Percentiles rank a stretch among this genome's conserved stretches.
Conservation (phyloP, 345 rosid species). For the Acer negundo region DNA sequence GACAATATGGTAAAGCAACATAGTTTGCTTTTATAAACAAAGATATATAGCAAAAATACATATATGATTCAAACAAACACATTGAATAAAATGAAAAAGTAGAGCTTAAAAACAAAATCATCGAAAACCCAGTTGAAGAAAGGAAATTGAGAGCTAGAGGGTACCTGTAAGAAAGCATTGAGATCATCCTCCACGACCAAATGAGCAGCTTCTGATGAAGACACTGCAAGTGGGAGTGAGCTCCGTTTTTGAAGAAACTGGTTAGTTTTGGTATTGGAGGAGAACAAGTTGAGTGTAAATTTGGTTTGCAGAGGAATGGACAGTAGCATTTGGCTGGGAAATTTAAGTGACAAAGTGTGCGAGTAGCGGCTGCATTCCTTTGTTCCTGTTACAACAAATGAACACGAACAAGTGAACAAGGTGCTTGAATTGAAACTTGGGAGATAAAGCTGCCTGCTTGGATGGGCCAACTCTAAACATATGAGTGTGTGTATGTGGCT, state of each 20-base stretch:
- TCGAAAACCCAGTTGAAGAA: neutral
- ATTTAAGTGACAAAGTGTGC: neutral
- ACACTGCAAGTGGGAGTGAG: neutral
- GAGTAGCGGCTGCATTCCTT: neutral
- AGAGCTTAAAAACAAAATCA: neutral
- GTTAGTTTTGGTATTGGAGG: neutral
- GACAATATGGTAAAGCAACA: neutral
- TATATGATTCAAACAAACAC: neutral
- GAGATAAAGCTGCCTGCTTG: neutral
- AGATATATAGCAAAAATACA: neutral
- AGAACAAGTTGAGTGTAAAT: neutral
- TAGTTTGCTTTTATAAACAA: no score
- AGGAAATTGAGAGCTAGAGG: constrained; percentile 17
- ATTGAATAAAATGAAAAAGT: neutral
- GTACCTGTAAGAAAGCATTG: constrained; percentile 45
- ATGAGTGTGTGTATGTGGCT: no score
- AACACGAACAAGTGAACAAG: neutral
- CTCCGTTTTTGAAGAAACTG: neutral
- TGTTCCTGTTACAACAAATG: neutral
- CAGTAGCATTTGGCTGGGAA: constrained; percentile 2
- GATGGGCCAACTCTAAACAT: neutral
- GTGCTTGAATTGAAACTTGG: neutral
- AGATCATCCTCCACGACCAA: constrained; percentile 52
- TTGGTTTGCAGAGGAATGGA: neutral
- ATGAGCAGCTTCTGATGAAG: constrained; percentile 9